Percentiles rank a stretch among this genome's conserved stretches.
Evolutionary conservation across 768 basidiomycete species (phyloP).

Genomic region (Cantharellus anzutake): DNA sequence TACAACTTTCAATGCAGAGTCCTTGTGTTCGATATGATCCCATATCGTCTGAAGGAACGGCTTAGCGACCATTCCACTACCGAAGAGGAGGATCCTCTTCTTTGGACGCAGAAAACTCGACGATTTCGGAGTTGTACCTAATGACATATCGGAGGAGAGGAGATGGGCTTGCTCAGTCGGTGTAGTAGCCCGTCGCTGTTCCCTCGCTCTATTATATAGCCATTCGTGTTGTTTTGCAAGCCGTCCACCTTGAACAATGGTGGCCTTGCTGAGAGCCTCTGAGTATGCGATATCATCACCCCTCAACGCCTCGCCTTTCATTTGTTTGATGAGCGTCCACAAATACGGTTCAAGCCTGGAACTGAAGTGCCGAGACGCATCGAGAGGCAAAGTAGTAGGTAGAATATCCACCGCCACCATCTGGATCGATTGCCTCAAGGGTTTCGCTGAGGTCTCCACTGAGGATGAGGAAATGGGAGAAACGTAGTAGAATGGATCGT

Average conservation of each 20-base stretch:
- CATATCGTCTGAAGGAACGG: conserved; percentile 64
- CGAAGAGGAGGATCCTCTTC: conserved; percentile 53
- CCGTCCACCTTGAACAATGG: conserved; percentile 40
- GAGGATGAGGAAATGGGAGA: conserved; percentile 20
- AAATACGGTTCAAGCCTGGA: conserved; percentile 48
- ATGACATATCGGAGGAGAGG: neutral
- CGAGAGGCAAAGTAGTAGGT: conserved; percentile 63
- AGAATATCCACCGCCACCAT: conserved; percentile 88
- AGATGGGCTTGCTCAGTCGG: too few relatives aligned
- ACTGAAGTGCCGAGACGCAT: conserved; percentile 67
- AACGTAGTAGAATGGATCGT: conserved; percentile 43
- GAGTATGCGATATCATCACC: conserved; percentile 11
- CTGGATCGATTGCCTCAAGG: conserved; percentile 27
- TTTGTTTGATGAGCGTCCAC: conserved; percentile 25
- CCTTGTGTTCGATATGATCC: conserved; percentile 16
- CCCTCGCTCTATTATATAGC: conserved; percentile 34
- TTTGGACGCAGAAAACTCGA: conserved; percentile 15
- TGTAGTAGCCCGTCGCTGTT: conserved; percentile 2
- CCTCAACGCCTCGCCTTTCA: conserved; percentile 8
- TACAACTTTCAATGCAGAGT: conserved; percentile 44
- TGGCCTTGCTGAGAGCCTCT: conserved; percentile 45
- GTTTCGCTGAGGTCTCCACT: conserved; percentile 22
- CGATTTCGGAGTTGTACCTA: neutral
- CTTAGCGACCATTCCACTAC: conserved; percentile 90
- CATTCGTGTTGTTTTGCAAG: conserved; percentile 35